phyloP scores from a whole-genome alignment of 2,329 filamentous ascomycete genomes.

The Claviceps lovelessii region DNA sequence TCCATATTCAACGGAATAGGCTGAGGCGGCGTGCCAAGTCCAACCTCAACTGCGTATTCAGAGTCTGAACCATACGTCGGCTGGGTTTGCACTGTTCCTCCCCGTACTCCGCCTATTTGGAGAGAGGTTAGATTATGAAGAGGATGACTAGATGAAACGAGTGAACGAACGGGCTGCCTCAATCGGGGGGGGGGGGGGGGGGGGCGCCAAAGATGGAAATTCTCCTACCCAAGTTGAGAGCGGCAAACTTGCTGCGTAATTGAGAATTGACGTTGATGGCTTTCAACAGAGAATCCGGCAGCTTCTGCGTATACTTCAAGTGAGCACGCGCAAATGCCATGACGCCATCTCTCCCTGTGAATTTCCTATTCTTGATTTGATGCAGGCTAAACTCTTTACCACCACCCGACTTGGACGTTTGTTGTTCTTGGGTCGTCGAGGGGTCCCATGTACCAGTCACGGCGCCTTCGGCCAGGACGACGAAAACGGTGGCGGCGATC shows the following conservation, averaged over 20 bases:
- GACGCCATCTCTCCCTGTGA: conserved; percentile 18
- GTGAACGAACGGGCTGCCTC: not conserved
- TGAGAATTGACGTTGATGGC: conserved; percentile 12
- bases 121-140: not conserved
- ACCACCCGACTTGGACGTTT: not conserved
- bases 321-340: conserved; percentile 18
- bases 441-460: not conserved
- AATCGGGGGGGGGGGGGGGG: too few relatives aligned
- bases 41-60: conserved; percentile 47
- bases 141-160: too few relatives aligned
- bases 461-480: conserved; percentile 5
- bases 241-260: conserved; percentile 13
- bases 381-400: conserved; percentile 14
- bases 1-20: conserved; percentile 55
- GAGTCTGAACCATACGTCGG: conserved; percentile 29
- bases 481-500: conserved; percentile 1
- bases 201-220: not conserved
- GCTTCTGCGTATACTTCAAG: conserved; percentile 21
- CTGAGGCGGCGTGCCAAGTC: conserved; percentile 42
- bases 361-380: conserved; percentile 21
- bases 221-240: conserved; percentile 1
- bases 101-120: conserved; percentile 5
- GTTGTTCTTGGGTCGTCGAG: not conserved
- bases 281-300: conserved; percentile 15
- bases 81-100: conserved; percentile 13